Evolutionary conservation across 106 monocot species (phyloP), one percentile per base, ranked within the genome.

Genomic region (Agapanthus africanus): DNA sequence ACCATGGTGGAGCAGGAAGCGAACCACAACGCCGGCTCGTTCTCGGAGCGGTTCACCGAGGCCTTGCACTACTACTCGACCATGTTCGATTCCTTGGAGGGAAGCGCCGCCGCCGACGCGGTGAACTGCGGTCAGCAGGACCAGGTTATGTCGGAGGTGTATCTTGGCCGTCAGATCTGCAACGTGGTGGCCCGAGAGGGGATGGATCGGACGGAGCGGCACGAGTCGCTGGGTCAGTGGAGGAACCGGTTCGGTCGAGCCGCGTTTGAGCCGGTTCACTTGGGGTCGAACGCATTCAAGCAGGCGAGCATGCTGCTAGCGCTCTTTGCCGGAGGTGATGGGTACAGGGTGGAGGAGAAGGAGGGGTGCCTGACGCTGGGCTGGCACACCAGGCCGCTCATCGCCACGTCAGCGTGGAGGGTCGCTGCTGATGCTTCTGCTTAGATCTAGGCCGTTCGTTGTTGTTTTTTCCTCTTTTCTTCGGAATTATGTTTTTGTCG

Each of bases 51-150:
- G 37, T 97, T 97, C 86, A 97, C 79, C 2, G 95, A 97, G 75
- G 86, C 95, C 1, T 73, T 91, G 54, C 95, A 97, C 80, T 95
- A 95, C 76, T 95, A 95, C 70, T 95, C 91, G 4, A 88, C 88
- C 66, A 91, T 95, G 95, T 95, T 95, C 69, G 95, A 95, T 67
- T 95, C 91, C 13, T 70, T 95, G 50, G 95, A 91, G 60, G 80
- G 85, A 40, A 54, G 75, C 28, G 49, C 52, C 26, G 42, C 26
- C 32, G n/a, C 63, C 15, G 63, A 63, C 16, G 26, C 56, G 28
- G 9, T 30, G 18, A 61, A 37, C 28, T 59, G 37, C 25, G 74
- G 54, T 51, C 63, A 65, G 46, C 76, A 80, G 75, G 77, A 78
- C 61, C 75, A 74, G 71, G 40, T 76, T 64, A 82, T 84, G 84